Percentiles rank a stretch among this genome's conserved stretches.
These are phyloP conservation scores for Candida endomychidarum DNA, from an alignment of 805 yeast genomes.

Conservation along the genomic window DNA sequence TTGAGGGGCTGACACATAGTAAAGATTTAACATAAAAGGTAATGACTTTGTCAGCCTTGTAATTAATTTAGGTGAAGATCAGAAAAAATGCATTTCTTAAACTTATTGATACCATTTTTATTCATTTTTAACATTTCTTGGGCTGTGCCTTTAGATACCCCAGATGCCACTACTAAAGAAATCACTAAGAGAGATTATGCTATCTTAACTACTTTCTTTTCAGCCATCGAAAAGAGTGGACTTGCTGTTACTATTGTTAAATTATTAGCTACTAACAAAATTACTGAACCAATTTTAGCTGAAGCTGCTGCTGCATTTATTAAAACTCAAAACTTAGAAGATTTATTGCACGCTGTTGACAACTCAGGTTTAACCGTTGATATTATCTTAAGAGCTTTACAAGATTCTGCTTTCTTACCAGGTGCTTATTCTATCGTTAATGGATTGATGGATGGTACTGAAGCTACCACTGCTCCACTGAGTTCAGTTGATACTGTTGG, in stretches of 20 bases:
- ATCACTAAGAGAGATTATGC: constrained; percentile 18
- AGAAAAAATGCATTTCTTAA: constrained; percentile 9
- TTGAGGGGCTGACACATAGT: neutral
- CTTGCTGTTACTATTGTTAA: constrained; percentile 22
- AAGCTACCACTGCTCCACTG: constrained; percentile 16
- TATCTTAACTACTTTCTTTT: constrained; percentile 24
- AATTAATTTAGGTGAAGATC: no score
- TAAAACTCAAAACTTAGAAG: constrained; percentile 21
- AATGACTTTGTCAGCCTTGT: neutral
- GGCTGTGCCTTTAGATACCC: constrained; percentile 5
- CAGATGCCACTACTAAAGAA: constrained; percentile 1
- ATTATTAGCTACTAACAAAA: constrained; percentile 20
- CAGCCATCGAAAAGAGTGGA: constrained; percentile 22
- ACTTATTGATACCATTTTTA: constrained; percentile 8
- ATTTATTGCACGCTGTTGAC: constrained; percentile 24
- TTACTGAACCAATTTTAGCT: constrained; percentile 27
- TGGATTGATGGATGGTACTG: constrained; percentile 17
- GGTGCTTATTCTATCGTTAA: constrained; percentile 18
- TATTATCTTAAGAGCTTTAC: constrained; percentile 19
- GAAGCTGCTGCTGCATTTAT: constrained; percentile 24
- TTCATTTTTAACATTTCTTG: constrained; percentile 6
- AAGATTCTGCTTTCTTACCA: constrained; percentile 18
- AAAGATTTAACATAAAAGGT: neutral
- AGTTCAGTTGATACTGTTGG: constrained; percentile 12
- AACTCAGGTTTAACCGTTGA: constrained; percentile 28